phyloP scores from a whole-genome alignment of 192 early-diverging fungal species.

The Coemansia sp. region DNA sequence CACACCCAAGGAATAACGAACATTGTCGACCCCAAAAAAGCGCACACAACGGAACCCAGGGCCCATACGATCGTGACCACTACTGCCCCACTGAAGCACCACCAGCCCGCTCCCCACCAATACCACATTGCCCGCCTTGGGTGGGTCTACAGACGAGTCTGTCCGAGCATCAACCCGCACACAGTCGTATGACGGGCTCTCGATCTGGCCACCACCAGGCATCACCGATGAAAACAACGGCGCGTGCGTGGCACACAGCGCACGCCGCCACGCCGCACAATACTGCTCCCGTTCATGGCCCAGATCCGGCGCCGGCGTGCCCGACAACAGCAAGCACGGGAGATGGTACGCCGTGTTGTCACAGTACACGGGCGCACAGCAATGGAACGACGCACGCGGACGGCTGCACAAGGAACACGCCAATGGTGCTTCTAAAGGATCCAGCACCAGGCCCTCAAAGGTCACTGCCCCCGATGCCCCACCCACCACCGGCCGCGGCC shows the following conservation, averaged over 20 bases:
- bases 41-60: constrained; percentile 9
- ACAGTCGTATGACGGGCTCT: constrained; percentile 2
- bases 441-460: constrained; percentile 26
- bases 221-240: constrained; percentile 36
- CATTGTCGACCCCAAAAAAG: neutral
- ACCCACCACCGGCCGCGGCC: constrained; percentile 18
- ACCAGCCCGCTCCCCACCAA: constrained; percentile 5
- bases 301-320: constrained; percentile 3
- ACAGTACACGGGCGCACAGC: constrained; percentile 42
- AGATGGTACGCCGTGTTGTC: constrained; percentile 32
- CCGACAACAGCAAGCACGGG: constrained; percentile 32
- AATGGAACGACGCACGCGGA: constrained; percentile 31
- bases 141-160: neutral
- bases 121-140: neutral
- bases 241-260: constrained; percentile 28
- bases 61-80: neutral
- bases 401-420: constrained; percentile 25
- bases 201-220: constrained; percentile 18
- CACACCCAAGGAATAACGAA: constrained; percentile 1
- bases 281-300: constrained; percentile 12
- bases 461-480: constrained; percentile 3
- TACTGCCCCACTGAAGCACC: constrained; percentile 8
- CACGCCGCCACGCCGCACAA: constrained; percentile 35
- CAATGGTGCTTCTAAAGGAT: neutral
- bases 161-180: constrained; percentile 11